phyloP scores from a whole-genome alignment of 176 grass and related monocot species.

The Stipa capillata region DNA sequence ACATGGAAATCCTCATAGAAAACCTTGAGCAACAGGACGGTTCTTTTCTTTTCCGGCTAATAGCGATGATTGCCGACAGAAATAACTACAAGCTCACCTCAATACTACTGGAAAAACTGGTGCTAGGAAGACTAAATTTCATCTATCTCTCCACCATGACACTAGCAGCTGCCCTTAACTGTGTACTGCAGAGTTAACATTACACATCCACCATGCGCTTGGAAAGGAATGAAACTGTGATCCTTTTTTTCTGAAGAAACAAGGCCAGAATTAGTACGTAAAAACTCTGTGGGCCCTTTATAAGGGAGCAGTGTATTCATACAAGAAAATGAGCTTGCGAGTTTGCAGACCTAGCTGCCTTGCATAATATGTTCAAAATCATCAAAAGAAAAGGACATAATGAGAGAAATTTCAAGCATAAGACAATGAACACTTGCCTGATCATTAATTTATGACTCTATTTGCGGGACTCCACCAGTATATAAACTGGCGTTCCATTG shows the following conservation, averaged over 20 bases:
- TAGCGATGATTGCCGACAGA: conserved; percentile 10
- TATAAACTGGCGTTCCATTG: conserved; percentile 64
- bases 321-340: neutral
- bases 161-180: conserved; percentile 14
- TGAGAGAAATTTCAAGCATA: neutral
- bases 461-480: conserved; percentile 75
- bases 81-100: conserved; percentile 23
- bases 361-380: neutral
- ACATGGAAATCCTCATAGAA: neutral
- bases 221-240: conserved; percentile 27
- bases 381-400: neutral
- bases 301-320: neutral
- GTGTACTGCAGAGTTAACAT: neutral
- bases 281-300: neutral
- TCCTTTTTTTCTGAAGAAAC: conserved; percentile 1
- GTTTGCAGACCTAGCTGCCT: neutral
- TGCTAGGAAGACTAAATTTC: conserved; percentile 22
- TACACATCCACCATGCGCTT: neutral
- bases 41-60: conserved; percentile 6
- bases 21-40: neutral
- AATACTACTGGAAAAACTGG: conserved; percentile 23
- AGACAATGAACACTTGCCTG: conserved; percentile 16
- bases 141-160: conserved; percentile 24
- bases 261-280: neutral
- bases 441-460: conserved; percentile 27